phyloP scores from a whole-genome alignment of 2,329 filamentous ascomycete genomes.

The Aaosphaeria arxii region DNA sequence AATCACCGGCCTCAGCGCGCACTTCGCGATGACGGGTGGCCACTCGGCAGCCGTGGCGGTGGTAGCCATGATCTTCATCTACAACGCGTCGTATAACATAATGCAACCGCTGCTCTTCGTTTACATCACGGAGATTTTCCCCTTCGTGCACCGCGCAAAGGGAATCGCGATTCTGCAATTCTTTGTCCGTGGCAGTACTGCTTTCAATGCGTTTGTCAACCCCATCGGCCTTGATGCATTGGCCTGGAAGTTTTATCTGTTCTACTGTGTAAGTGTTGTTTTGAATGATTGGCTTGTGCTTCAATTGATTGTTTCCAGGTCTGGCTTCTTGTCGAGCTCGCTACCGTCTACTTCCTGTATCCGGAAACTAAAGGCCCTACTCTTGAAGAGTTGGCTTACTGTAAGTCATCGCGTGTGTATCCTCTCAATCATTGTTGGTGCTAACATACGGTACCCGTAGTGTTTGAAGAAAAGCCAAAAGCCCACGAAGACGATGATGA shows the following conservation, averaged over 20 bases:
- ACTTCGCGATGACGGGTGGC: constrained; percentile 7
- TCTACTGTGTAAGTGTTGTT: too few species aligned
- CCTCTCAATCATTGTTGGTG: too few species aligned
- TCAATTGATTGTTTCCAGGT: too few species aligned
- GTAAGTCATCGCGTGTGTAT: too few species aligned
- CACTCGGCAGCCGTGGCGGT: constrained; percentile 11
- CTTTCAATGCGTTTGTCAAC: not conserved
- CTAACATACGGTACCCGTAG: too few species aligned
- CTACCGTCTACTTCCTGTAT: too few species aligned
- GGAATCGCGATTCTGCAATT: not conserved
- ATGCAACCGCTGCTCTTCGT: constrained; percentile 18
- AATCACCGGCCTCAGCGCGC: constrained; percentile 40
- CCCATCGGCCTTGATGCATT: not conserved
- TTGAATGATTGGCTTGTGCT: too few species aligned
- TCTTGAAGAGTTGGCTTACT: too few species aligned
- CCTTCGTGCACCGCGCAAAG: not conserved
- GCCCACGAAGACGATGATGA: too few species aligned
- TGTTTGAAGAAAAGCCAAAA: too few species aligned
- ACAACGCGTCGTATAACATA: constrained; percentile 22
- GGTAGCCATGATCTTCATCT: constrained; percentile 15
- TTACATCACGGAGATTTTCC: not conserved
- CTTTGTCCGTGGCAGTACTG: not conserved
- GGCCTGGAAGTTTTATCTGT: not conserved
- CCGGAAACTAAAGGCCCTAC: too few species aligned
- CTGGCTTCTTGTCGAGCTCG: too few species aligned